Evolutionary conservation across 2,329 filamentous ascomycete genomes (phyloP), one percentile per base, ranked within the genome.

Genomic region (Fusarium fujikuroi): DNA sequence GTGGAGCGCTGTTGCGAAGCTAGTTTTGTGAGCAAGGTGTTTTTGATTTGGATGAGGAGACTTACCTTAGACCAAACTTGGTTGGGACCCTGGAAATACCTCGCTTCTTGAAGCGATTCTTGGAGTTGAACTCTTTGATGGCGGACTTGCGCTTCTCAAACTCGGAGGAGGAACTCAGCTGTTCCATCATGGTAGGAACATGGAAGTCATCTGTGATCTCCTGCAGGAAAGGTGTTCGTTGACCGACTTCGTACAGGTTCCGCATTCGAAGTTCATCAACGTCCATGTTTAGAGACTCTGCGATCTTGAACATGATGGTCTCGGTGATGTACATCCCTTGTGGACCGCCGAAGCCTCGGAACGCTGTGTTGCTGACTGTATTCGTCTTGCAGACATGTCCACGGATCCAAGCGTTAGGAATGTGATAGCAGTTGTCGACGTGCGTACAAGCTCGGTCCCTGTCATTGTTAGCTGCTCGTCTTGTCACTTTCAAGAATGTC

Each of bases 251-350:
- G 10, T 60, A 60, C 36, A 60, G n/a, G 28, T 60, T 60, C 3
- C 28, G 58, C 36, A 60, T 54, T 5, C 58, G 58, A 15, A 60
- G 46, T 4, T 60, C 46, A 28, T 60, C 58, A 9, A 60, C 58
- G 3, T 60, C 46, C 46, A 60, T 60, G 9, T 42, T n/a, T 3
- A 60, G 36, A 16, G 28, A n/a, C n/a, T 56, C 58, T n/a, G 58
- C 46, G 0, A 60, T 34, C n/a, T 60, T 42, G 28, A 54, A 54
- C 36, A 60, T 60, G 1, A 60, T 60, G 0, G 46, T 42, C 19
- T 60, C 58, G 5, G 58, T 60, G 46, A 60, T 60, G n/a, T 60
- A 60, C 58, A 60, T 60, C 0, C 58, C 58, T 11, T 60, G 58
- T 1, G 58, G 58, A n/a, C 58, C 58, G 2, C 58, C 58, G 1